Evolutionary conservation across 1,284 basidiomycete species (phyloP).

Genomic region (Sanguinoderma infundibulare): DNA sequence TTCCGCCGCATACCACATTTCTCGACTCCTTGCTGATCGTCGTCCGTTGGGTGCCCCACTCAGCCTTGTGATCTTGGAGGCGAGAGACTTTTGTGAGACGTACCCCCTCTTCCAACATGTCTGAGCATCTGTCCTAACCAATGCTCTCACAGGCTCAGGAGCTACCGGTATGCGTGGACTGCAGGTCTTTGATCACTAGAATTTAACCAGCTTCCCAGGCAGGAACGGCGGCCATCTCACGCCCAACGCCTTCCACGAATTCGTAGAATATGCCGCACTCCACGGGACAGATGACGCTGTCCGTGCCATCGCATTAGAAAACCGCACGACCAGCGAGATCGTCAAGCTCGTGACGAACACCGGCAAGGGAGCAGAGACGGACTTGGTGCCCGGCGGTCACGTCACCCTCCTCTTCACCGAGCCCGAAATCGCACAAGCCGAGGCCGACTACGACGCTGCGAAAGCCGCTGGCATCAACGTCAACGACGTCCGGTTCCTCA

Average conservation of each 20-base stretch:
- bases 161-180: constrained; percentile 61
- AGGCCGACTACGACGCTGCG: constrained; percentile 58
- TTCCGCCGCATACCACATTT: constrained; percentile 71
- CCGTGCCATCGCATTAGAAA: constrained; percentile 60
- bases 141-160: constrained; percentile 62
- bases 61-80: constrained; percentile 69
- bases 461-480: constrained; percentile 55
- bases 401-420: constrained; percentile 55
- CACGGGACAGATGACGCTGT: constrained; percentile 61
- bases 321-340: constrained; percentile 55
- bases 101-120: not conserved
- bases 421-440: constrained; percentile 42
- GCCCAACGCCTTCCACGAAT: constrained; percentile 52
- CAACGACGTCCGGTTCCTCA: constrained; percentile 50
- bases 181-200: not conserved
- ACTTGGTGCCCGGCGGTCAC: constrained; percentile 67
- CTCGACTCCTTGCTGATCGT: constrained; percentile 39
- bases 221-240: constrained; percentile 82
- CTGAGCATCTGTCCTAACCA: too few species aligned
- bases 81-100: constrained; percentile 76
- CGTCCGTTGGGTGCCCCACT: constrained; percentile 32
- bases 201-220: constrained; percentile 44
- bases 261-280: constrained; percentile 39
- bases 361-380: constrained; percentile 53
- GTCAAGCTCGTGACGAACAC: constrained; percentile 52